Percentiles rank a stretch among this genome's conserved stretches.
These are phyloP conservation scores for Labyrinthula sp. DNA, from an alignment of 352 stramenopile genomes.

Conservation along the genomic window DNA sequence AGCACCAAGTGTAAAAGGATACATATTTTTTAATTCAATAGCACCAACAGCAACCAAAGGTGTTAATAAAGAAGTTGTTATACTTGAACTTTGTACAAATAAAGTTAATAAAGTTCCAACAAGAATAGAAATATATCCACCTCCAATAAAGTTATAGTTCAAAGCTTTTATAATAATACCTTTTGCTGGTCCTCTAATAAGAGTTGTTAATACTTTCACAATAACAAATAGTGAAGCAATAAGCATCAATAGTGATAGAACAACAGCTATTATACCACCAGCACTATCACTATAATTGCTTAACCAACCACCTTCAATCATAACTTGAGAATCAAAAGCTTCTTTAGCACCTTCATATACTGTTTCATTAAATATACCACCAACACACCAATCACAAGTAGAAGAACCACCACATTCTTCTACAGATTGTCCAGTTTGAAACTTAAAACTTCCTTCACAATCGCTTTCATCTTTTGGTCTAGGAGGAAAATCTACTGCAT, in stretches of 20 bases:
- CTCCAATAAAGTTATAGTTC: constrained; percentile 63
- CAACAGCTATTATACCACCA: constrained; percentile 38
- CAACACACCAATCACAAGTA: no score
- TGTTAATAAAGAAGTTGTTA: constrained; percentile 65
- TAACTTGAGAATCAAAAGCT: constrained; percentile 10
- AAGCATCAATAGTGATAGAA: constrained; percentile 41
- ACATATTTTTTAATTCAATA: constrained; percentile 60
- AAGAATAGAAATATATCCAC: constrained; percentile 59
- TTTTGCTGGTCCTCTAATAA: constrained; percentile 56
- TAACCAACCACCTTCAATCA: constrained; percentile 29
- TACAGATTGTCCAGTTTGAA: neutral
- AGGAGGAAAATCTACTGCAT: constrained; percentile 29
- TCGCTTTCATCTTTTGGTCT: constrained; percentile 1
- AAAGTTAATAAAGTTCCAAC: constrained; percentile 58
- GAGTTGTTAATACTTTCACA: constrained; percentile 40
- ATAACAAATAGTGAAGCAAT: constrained; percentile 42
- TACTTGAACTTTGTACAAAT: constrained; percentile 59
- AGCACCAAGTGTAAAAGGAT: constrained; percentile 62
- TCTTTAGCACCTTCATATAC: neutral
- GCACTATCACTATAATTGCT: constrained; percentile 33
- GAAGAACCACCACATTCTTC: no score
- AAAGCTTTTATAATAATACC: constrained; percentile 56
- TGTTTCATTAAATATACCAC: neutral
- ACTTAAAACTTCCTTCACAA: neutral
- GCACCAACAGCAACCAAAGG: constrained; percentile 60